Conservation (phyloP, 768 basidiomycete genomes). For the Multifurca ochricompacta region DNA sequence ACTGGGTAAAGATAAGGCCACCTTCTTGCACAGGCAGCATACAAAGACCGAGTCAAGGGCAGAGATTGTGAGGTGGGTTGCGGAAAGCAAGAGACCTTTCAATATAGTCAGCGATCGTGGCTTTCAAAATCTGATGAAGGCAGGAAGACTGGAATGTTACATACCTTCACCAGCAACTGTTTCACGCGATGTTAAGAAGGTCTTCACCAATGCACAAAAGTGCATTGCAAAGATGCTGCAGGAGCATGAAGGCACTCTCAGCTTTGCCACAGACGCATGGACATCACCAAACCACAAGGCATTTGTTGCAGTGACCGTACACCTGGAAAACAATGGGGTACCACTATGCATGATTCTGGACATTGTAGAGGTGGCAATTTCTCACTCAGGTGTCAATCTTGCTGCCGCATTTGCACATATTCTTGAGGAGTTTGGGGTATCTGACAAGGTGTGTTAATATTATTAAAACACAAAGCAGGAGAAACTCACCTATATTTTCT, state of each 20-base stretch:
- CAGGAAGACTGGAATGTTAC: slow-evolving; percentile 28
- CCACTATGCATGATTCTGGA: slow-evolving; percentile 30
- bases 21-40: slow-evolving; percentile 24
- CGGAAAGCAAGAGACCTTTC: slow-evolving; percentile 29
- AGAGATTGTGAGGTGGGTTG: slow-evolving; percentile 32
- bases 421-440: slow-evolving; percentile 25
- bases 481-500: neutral
- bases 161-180: slow-evolving; percentile 30
- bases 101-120: slow-evolving; percentile 30
- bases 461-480: neutral
- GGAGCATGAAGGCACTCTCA: slow-evolving; percentile 28
- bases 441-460: slow-evolving; percentile 25
- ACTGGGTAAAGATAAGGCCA: slow-evolving; percentile 27
- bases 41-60: slow-evolving; percentile 26
- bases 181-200: slow-evolving; percentile 26
- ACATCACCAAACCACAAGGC: slow-evolving; percentile 32
- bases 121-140: slow-evolving; percentile 29
- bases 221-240: slow-evolving; percentile 24
- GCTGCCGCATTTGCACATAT: slow-evolving; percentile 23
- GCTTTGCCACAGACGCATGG: slow-evolving; percentile 33
- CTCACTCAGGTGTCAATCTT: slow-evolving; percentile 28
- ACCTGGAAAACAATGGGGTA: slow-evolving; percentile 28
- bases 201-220: slow-evolving; percentile 23
- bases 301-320: slow-evolving; percentile 28
- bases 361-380: slow-evolving; percentile 32